Base-by-base conservation (phyloP, 805 yeast genomes). In the Priceomyces haplophilus region DNA sequence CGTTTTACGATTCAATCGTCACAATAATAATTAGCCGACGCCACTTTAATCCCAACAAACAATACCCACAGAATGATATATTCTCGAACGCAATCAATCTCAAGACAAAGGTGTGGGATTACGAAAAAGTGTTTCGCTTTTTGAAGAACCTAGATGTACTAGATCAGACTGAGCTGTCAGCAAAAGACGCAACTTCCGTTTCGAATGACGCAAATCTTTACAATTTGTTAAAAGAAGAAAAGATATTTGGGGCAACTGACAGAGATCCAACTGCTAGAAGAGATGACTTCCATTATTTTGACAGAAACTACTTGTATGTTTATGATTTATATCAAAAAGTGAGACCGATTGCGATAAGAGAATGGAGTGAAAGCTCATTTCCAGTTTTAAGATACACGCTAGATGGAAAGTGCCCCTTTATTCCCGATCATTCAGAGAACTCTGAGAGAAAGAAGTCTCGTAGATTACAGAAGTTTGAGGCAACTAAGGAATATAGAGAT, bases 261-360 rank as follows among this genome's bases (percentile, higher is more conserved):
- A 78, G 96, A 50, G 97, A 90, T 59, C 93, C 95, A 10, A 76
- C 73, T 48, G 93, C 95, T 2, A 81, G 76, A 50, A 72, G 96
- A 43, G 96, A 87, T 53, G 97, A 91, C 58, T 78, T 85, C 54
- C 82, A 83, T 56, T 86, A 86, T 59, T 87, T 93, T 61, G 82
- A 81, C 39, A 81, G 83, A 30, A 66, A 68, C 42, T 88, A 82
- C 62, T 67, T 88, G 20, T 82, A 84, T 50, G 83, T 88, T 30
- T 91, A 84, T 65, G 99, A 93, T 56, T 69, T 85, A 19, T 75
- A 82, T 48, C 90, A 86, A 53, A 76, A 75, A 18, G 82, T 83
- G 47, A 78, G 95, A 43, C 97, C 98, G 0, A 77, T 88, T 4
- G 82, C 90, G 8, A 70, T 81, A 5, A 75, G 90, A 52, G 98